Base-by-base conservation (phyloP, 495 filamentous ascomycete species). In the Xylaria intraflava region DNA sequence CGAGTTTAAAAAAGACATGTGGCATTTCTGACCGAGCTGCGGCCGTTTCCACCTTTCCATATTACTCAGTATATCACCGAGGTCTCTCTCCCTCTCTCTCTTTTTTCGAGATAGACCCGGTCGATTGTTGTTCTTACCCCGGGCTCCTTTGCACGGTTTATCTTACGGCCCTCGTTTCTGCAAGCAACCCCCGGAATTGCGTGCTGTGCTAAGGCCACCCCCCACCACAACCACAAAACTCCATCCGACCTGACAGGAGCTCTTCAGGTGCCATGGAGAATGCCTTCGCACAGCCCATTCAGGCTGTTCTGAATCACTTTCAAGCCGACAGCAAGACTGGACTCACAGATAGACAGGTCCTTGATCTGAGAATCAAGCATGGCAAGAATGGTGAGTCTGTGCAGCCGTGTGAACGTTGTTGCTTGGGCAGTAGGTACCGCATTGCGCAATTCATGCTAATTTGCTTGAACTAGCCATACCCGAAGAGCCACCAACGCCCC, bases 401-500 rank as follows among this genome's bases (percentile, higher is more conserved):
- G 3, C 40, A 27, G 23, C 22, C 12, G 9, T 43, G 23, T 46
- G 55, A 58, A 14, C 20, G 23, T 31, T 19, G 38, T 17, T 22
- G 8, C 6, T 23, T 12, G 38, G 23, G 12, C 33, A 27, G 11
- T 42, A 17, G n/a, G n/a, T n/a, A n/a, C n/a, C n/a, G 11, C 26
- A 42, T 5, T 46, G 45, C 50, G 46, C 46, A 49, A 58, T 47
- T 50, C 46, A 35, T 55, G 46, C 57, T 65, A 66, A 57, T 47
- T 46, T 26, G 24, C 20, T 35, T 27, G 36, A 35, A 49, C 51
- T 67, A 97, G 93, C 90, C 49, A 83, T 99, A 51, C 85, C 89
- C 14, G 93, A 99, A 72, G 94, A 97, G 48, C 91, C 94, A 39
- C 88, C 94, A n/a, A 97, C 93, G 14, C 94, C 94, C 31, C 65